Evolutionary conservation across 129 eudicot genomes (phyloP), one percentile per base, ranked within the genome.

Genomic region (Cynara cardunculus): DNA sequence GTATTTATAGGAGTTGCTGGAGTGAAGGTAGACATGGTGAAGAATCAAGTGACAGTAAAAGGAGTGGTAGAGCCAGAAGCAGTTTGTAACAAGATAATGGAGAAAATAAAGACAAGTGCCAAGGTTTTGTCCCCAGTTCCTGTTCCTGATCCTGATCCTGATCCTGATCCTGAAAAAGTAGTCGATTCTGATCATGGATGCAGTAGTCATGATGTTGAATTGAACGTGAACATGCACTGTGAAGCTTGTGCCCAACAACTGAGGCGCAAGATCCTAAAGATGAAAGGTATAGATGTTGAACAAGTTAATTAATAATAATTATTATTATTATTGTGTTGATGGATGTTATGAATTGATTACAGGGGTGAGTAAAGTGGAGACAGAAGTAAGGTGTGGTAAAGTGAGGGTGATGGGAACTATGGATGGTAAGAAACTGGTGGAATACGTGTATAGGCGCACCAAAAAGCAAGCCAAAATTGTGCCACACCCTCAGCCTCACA

Each of bases 301-400:
- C 13, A 56, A 18, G 24, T 56, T 56, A 56, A 56, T 16, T 49
- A 49, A 4, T 46, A 41, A 41, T 41, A 0, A 41, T 2, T 11
- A 11, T 1, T 11, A 10, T 41, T n/a, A n/a, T n/a, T n/a, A n/a
- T n/a, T n/a, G 9, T 37, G 8, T 37, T 41, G 12, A 41, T 11
- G 3, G 18, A 13, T 53, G 22, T 4, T 18, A 5, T 46, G 61
- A 13, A 11, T 18, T 56, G 8, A 56, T 56, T 56, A 56, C 88
- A 95, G 99, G 99, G 31, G 99, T 95, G 69, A 88, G 91, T 84
- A 89, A 89, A 72, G 99, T 90, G 65, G 97, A 90, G 76, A 95
- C 97, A 22, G 99, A 95, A 53, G 81, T 90, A 53, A 82, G 86
- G 78, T 79, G 91, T n/a, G 89, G 94, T 22, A 95, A 95, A 83